phyloP scores from a whole-genome alignment of 176 grass and related monocot species.

The Triticum aestivum region DNA sequence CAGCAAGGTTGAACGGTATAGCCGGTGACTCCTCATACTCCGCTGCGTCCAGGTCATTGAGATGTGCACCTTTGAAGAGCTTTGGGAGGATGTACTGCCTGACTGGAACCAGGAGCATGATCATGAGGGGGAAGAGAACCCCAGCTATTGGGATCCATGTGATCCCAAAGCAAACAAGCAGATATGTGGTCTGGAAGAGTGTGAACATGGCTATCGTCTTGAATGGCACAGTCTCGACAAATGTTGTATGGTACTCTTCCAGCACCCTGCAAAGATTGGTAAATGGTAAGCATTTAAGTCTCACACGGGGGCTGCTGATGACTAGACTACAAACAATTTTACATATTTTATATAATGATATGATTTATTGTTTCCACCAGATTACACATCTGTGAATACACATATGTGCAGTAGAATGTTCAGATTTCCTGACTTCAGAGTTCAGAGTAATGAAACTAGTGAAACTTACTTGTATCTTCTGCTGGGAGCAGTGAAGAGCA shows the following conservation, averaged over 20 bases:
- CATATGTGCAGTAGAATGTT: neutral
- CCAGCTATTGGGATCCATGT: constrained; percentile 98
- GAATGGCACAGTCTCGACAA: constrained; percentile 96
- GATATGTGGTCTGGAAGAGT: constrained; percentile 77
- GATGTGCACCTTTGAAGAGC: constrained; percentile 97
- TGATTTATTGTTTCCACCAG: neutral
- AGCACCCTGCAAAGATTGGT: constrained; percentile 68
- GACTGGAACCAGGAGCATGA: constrained; percentile 95
- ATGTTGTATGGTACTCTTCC: constrained; percentile 89
- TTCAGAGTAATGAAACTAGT: neutral
- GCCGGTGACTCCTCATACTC: constrained; percentile 89
- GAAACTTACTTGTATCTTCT: constrained; percentile 93
- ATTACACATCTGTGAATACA: neutral
- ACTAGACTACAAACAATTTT: neutral
- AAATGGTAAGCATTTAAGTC: constrained; percentile 19
- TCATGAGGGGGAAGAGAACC: constrained; percentile 97
- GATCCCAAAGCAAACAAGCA: constrained; percentile 93
- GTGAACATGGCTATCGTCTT: constrained; percentile 92
- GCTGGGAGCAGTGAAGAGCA: constrained; percentile 91
- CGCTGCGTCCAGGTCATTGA: constrained; percentile 85
- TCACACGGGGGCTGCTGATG: neutral
- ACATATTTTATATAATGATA: constrained; percentile 3
- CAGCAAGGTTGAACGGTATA: constrained; percentile 71
- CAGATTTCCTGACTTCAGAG: neutral
- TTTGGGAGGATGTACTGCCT: constrained; percentile 93